Base-by-base conservation (phyloP, 495 filamentous ascomycete species). In the Elasticomyces elasticus region DNA sequence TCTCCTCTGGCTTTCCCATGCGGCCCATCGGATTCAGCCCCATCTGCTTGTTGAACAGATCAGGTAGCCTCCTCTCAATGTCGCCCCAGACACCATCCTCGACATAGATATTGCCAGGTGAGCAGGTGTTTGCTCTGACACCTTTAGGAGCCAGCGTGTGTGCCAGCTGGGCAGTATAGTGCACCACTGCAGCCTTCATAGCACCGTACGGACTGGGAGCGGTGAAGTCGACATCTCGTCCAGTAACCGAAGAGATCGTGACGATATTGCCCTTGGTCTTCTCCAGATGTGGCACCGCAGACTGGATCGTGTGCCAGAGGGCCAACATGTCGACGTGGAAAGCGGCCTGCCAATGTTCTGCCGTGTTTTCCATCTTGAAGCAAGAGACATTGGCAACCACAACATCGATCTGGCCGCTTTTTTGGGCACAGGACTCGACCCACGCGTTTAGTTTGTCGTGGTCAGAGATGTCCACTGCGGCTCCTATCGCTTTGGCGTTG, bases 1-100 rank as follows among this genome's bases (percentile, higher is more conserved):
- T 53, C 46, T 62, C 60, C 45, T 59, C 52, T 13, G 56, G 30
- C 52, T 48, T 62, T 6, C 56, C 60, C 60, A 62, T 62, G 1
- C 60, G 15, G 1, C 60, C 60, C 47, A 50, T 59, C 5, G 60
- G 60, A 53, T 61, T 61, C 20, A 31, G 13, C 5, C 22, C 46
- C 52, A 60, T 46, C 57, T 56, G 57, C 25, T 42, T 55, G 51
- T 54, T 51, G 28, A 59, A 59, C 30, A 59, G n/a, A 1, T 59
- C 51, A 6, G 57, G 57, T 20, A 1, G 3, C 24, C 38, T 38
- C 25, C 35, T 23, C 23, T 60, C 57, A 15, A 60, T 47, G 1
- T 42, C 11, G 1, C 56, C 42, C 37, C 51, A 61, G 15, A 57
- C 49, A 3, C 58, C 58, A 35, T 56, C 53, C 24, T 52, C 31